Conservation (phyloP, 192 early-diverging fungal genomes). For the Spinellus fusiger region DNA sequence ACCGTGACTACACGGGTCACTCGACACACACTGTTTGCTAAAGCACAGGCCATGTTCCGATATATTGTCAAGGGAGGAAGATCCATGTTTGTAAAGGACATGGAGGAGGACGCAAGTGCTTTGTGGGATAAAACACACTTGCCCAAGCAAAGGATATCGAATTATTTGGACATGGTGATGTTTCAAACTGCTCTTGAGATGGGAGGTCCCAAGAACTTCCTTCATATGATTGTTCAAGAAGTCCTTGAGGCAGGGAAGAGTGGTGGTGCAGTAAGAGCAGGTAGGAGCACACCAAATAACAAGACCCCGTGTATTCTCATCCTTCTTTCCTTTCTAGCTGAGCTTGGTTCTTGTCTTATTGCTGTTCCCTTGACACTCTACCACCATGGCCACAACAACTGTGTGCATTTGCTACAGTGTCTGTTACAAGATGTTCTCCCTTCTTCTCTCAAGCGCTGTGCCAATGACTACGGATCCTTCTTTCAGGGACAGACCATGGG, state of each 20-base stretch:
- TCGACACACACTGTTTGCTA: conserved; percentile 15
- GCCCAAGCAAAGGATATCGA: conserved; percentile 15
- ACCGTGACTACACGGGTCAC: conserved; percentile 10
- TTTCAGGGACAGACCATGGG: conserved; percentile 39
- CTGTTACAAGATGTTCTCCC: conserved; percentile 26
- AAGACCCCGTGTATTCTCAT: background rate
- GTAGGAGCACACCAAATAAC: conserved; percentile 12
- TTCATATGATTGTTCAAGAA: conserved; percentile 29
- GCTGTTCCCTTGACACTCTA: conserved; percentile 21
- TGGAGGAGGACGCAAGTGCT: conserved; percentile 21
- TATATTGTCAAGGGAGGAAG: conserved; percentile 32
- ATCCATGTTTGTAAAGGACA: conserved; percentile 35
- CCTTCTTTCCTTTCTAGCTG: conserved; percentile 15
- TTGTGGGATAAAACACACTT: conserved; percentile 13
- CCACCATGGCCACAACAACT: conserved; percentile 6
- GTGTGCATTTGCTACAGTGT: conserved; percentile 20
- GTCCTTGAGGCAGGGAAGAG: conserved; percentile 31
- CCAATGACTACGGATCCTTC: conserved; percentile 17
- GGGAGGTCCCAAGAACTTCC: conserved; percentile 30
- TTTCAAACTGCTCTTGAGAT: conserved; percentile 30
- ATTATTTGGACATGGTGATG: conserved; percentile 32
- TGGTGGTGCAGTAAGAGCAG: conserved; percentile 35
- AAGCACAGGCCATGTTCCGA: conserved; percentile 26
- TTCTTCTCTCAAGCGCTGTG: conserved; percentile 1
- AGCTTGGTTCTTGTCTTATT: conserved; percentile 31